A percentile compares a stretch with the other conserved stretches of the same genome.
Conservation (phyloP, 176 grass and related monocot species). For the Triticum aestivum region IWGSC_CS_RefSeq_v2.1 NC_057801.1:706175652-706176151, state of each 20-base stretch:
- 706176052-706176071: neutral
- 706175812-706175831: neutral
- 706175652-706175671: too few species aligned
- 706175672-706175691: neutral
- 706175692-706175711: neutral
- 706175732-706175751: neutral
- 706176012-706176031: slow-evolving; percentile 17
- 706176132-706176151: neutral
- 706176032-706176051: neutral
- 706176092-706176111: neutral
- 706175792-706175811: neutral
- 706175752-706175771: neutral
- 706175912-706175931: neutral
- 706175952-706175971: neutral
- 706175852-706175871: neutral
- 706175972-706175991: neutral
- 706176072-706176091: neutral
- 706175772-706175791: neutral
- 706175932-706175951: neutral
- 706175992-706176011: slow-evolving; percentile 26
- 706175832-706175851: neutral
- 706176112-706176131: too few species aligned
- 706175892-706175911: neutral
- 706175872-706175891: slow-evolving; percentile 32
- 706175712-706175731: neutral